phyloP scores from a whole-genome alignment of 495 filamentous ascomycete species.

The Trichocladium uniseriatum region DNA sequence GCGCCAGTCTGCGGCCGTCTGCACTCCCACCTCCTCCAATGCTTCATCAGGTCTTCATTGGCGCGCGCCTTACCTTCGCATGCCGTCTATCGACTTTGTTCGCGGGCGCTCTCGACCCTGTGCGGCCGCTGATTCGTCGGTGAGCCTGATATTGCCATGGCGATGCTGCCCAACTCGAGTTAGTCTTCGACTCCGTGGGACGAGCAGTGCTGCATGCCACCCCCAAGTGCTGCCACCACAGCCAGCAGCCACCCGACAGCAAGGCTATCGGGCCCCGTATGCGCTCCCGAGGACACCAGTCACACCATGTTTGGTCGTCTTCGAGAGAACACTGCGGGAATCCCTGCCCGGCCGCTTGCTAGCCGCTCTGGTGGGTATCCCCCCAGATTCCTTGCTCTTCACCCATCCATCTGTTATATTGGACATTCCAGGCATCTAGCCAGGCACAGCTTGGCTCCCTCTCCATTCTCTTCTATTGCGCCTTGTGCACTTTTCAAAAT shows the following conservation, averaged over 20 bases:
- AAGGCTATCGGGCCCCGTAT: slow-evolving; percentile 6
- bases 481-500: slow-evolving; percentile 25
- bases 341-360: slow-evolving; percentile 7
- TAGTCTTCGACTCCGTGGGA: slow-evolving; percentile 1
- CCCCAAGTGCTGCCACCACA: background rate
- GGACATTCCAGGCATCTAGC: slow-evolving; percentile 17
- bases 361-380: slow-evolving; percentile 24
- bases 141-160: slow-evolving; percentile 4
- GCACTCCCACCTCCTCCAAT: slow-evolving; percentile 2
- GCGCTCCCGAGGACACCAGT: slow-evolving; percentile 10
- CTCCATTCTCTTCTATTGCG: slow-evolving; percentile 27
- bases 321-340: background rate
- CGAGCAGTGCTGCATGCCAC: slow-evolving; percentile 5
- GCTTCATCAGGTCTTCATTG: slow-evolving; percentile 16
- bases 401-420: slow-evolving; percentile 25
- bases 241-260: background rate
- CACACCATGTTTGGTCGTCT: slow-evolving; percentile 8
- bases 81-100: slow-evolving; percentile 22
- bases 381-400: slow-evolving; percentile 1
- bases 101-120: background rate
- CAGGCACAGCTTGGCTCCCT: slow-evolving; percentile 14
- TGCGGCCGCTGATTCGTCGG: slow-evolving; percentile 21
- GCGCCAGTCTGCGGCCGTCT: background rate
- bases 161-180: slow-evolving; percentile 16
- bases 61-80: slow-evolving; percentile 28